These are phyloP conservation scores for Aspergillus sclerotioniger DNA, from an alignment of 495 filamentous ascomycete species.

Conservation along the genomic window DNA sequence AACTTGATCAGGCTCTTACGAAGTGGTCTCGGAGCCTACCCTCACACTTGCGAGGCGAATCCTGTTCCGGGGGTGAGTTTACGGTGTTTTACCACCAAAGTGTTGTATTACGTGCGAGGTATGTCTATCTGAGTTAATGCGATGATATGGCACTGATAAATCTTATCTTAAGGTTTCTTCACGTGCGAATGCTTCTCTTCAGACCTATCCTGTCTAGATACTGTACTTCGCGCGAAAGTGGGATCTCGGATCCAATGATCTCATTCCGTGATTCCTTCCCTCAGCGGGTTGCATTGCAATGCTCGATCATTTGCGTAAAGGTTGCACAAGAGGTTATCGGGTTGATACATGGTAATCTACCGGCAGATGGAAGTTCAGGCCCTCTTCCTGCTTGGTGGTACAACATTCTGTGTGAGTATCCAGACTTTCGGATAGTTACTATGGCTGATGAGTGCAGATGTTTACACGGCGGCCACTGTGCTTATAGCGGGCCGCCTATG, in stretches of 20 bases:
- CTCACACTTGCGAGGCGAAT: conserved; percentile 21
- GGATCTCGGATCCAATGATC: conserved; percentile 22
- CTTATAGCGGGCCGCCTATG: conserved; percentile 37
- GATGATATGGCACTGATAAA: not conserved
- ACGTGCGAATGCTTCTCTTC: conserved; percentile 38
- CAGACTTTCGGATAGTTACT: not conserved
- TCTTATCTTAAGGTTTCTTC: conserved; percentile 25
- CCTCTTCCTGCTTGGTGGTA: conserved; percentile 43
- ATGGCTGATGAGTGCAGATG: conserved; percentile 19
- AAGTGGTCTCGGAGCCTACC: conserved; percentile 35
- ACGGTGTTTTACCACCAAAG: conserved; percentile 33
- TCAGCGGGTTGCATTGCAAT: conserved; percentile 36
- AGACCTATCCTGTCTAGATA: conserved; percentile 37
- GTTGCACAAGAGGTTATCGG: conserved; percentile 38
- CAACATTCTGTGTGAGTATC: conserved; percentile 37
- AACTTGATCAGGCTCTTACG: conserved; percentile 34
- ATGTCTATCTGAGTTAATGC: not conserved
- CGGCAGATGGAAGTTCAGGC: conserved; percentile 32
- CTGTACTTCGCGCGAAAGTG: conserved; percentile 31
- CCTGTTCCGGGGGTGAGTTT: conserved; percentile 9
- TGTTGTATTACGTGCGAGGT: conserved; percentile 36
- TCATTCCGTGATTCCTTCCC: conserved; percentile 34
- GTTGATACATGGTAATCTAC: conserved; percentile 34
- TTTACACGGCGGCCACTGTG: conserved; percentile 41
- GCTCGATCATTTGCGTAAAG: conserved; percentile 38